Conservation (phyloP, 768 basidiomycete species). For the Pilatotrama ljubarskyi region DNA sequence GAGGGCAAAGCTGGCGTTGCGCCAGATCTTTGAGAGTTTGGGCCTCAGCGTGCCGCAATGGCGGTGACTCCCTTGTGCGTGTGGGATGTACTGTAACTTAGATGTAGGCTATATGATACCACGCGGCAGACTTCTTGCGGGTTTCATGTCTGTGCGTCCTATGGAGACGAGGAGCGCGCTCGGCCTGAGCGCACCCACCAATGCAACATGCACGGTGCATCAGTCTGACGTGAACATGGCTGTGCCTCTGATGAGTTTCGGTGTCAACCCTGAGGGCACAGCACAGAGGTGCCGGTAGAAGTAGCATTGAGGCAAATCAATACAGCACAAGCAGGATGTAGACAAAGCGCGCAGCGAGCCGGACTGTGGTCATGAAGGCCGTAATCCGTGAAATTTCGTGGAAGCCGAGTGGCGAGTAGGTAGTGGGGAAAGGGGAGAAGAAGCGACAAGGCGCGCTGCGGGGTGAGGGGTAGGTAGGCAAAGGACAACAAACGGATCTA, state of each 20-base stretch:
- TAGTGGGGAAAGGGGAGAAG: background rate
- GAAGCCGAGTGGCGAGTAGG: no score
- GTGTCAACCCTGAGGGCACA: no score
- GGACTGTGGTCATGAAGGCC: background rate
- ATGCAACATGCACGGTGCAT: no score
- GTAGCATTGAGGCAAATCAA: background rate
- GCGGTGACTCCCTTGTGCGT: background rate
- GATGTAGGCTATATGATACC: background rate
- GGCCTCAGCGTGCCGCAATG: background rate
- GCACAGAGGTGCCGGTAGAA: no score
- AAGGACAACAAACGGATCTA: background rate
- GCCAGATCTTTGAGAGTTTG: constrained; percentile 9
- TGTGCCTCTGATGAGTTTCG: no score
- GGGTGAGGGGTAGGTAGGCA: background rate
- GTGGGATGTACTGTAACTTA: background rate
- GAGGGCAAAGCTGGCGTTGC: constrained; percentile 4
- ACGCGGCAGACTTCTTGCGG: background rate
- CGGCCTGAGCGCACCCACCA: no score
- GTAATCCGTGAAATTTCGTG: constrained; percentile 1
- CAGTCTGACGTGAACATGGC: no score
- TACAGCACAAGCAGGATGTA: background rate
- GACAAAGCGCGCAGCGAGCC: background rate
- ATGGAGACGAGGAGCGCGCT: no score
- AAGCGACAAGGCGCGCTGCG: background rate
- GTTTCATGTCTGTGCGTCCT: no score